Evolutionary conservation across 225 moss, liverwort and hornwort species (phyloP), one percentile per base, ranked within the genome.

Genomic region (Pleurozium schreberi): DNA sequence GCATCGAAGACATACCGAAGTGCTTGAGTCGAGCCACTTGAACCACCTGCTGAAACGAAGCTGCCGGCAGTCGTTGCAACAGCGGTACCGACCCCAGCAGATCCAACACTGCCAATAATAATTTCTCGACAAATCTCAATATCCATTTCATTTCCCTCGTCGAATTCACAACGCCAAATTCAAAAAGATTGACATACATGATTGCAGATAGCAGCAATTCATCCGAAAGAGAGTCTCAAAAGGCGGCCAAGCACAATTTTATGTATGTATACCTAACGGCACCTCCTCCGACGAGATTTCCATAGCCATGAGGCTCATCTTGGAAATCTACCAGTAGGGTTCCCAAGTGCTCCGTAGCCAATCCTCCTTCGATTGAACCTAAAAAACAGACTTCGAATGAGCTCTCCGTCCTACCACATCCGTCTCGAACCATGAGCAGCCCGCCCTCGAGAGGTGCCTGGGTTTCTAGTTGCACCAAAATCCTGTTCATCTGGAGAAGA

Each of bases 11-110:
- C 10, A 18, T 86, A 94, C 92, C 92, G 61, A 91, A 91, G 80
- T 71, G 92, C 80, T 63, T 67, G 83, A 92, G 87, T 36, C 86
- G 89, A 89, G 88, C 83, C 59, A 84, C 80, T 63, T 80, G 87
- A 63, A 79, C 87, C 62, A 92, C 58, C 47, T 86, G 87, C 65
- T 68, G 85, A 85, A 94, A 90, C 49, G 91, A 92, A 71, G 85
- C 60, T 67, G 90, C 87, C 52, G 94, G 89, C 85, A 94, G 85
- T 45, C 90, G 90, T 89, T 94, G 92, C 90, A 94, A 89, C 50
- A 92, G 80, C 50, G 92, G 92, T 59, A 92, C 42, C 34, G 94
- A 94, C 86, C 92, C 94, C 69, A 94, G 87, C 85, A 92, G 63
- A 75, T 87, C 77, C 91, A 89, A 38, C 55, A 92, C 94, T 94